Evolutionary conservation across 2,329 filamentous ascomycete genomes (phyloP), one percentile per base, ranked within the genome.

Genomic region (Cercospora sp.): DNA sequence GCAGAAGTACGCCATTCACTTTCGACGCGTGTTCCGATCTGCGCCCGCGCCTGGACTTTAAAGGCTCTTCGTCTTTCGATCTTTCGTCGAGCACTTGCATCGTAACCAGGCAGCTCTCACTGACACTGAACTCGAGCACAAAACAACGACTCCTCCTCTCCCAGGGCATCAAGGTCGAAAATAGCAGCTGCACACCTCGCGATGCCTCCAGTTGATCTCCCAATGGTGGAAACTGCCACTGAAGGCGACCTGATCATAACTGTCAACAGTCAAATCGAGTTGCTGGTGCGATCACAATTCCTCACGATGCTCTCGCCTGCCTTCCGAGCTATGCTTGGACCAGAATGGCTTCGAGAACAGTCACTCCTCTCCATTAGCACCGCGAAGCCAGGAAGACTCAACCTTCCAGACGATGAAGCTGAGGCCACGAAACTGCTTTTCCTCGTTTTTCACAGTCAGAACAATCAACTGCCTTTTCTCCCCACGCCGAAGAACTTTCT

Each of bases 191-290:
- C 28, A 30, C 28, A 30, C 28, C 28, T 30, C 28, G 28, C 6
- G 30, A 60, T 51, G 13, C 39, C 63, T 16, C 59, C 45, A 31
- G 28, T 62, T 30, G 48, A 67, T 36, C 30, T 31, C 30, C 8
- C 7, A 10, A 31, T 2, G 30, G 30, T 3, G 8, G 30, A 31
- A 9, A 48, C 64, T 33, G 60, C 36, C 6, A 2, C 33, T 9
- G 61, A 60, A 12, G 67, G 64, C 30, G 67, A 69, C 23, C 45
- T 69, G 8, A 42, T 67, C 13, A 13, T 67, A 1, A n/a, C 55
- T 0, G 39, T 67, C 28, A 18, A 10, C 30, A 30, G 9, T n/a
- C 36, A 63, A 10, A 12, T 63, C 60, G 65, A 67, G 26, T n/a
- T 69, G 20, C 64, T 23, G 0, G 64, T 69, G 0, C 45, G 45